A percentile compares a stretch with the other conserved stretches of the same genome.
Conservation (phyloP, 2,329 filamentous ascomycete species). For the Aspergillus pseudotamarii region DNA sequence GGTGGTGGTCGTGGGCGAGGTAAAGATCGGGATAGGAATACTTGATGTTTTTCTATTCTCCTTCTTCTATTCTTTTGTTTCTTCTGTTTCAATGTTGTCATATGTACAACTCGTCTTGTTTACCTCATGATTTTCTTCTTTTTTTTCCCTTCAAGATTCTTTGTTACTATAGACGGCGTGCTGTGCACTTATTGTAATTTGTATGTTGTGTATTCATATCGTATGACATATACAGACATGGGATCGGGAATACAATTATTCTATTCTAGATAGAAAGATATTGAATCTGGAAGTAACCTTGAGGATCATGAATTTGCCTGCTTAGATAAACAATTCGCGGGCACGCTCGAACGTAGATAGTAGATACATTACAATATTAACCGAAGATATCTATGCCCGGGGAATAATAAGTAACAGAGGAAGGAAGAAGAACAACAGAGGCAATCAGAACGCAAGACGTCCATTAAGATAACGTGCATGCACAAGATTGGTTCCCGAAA, state of each 20-base stretch:
- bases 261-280: background rate
- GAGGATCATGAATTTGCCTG: background rate
- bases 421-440: background rate
- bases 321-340: background rate
- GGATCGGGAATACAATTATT: background rate
- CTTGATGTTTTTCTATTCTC: background rate
- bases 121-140: background rate
- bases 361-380: conserved; percentile 7
- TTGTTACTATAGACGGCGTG: background rate
- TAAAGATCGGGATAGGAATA: conserved; percentile 18
- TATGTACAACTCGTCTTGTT: background rate
- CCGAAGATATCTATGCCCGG: conserved; percentile 5
- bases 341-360: background rate
- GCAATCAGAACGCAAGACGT: background rate
- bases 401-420: conserved; percentile 1
- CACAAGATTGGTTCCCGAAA: background rate
- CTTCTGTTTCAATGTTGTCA: background rate
- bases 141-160: background rate
- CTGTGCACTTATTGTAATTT: background rate
- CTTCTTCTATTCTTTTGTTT: background rate
- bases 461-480: background rate
- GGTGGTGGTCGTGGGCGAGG: conserved; percentile 20
- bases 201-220: background rate
- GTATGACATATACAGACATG: background rate
- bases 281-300: background rate